Conservation (phyloP, 129 eudicot species). For the Helichrysum umbraculigerum region DNA sequence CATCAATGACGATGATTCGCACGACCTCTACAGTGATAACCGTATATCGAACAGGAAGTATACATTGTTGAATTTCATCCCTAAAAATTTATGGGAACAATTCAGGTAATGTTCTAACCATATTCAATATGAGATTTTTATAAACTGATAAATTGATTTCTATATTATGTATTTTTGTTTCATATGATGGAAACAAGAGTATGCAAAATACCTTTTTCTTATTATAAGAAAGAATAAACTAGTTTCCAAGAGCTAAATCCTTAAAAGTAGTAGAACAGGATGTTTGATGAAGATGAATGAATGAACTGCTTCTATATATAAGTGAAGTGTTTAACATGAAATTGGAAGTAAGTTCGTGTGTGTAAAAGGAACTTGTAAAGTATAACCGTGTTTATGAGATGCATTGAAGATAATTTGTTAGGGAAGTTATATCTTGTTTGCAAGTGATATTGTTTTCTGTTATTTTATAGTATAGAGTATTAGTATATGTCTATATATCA, state of each 20-base stretch:
- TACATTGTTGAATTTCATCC: slow-evolving; percentile 78
- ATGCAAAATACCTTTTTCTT: neutral
- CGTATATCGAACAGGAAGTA: slow-evolving; percentile 91
- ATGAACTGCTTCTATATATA: slow-evolving; percentile 13
- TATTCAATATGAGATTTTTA: no score
- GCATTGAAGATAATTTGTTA: slow-evolving; percentile 11
- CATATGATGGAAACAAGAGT: neutral
- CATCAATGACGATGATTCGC: slow-evolving; percentile 69
- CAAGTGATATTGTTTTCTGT: slow-evolving; percentile 20
- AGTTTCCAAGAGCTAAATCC: slow-evolving; percentile 8
- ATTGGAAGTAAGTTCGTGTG: slow-evolving; percentile 19
- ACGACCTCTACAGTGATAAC: slow-evolving; percentile 75
- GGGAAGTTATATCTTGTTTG: slow-evolving; percentile 11
- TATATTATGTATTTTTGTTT: neutral
- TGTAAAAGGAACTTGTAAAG: neutral
- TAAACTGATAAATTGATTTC: no score
- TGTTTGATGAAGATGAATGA: slow-evolving; percentile 18
- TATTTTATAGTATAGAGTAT: neutral
- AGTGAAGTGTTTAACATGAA: slow-evolving; percentile 9
- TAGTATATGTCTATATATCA: slow-evolving; percentile 1
- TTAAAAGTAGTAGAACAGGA: slow-evolving; percentile 8
- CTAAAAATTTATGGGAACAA: slow-evolving; percentile 95
- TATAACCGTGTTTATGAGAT: slow-evolving; percentile 6
- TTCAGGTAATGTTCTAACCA: slow-evolving; percentile 63
- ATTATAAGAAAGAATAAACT: slow-evolving; percentile 9